Percentiles rank a stretch among this genome's conserved stretches.
Conservation (phyloP, 495 filamentous ascomycete genomes). For the Hypoxylon fuscum region DNA sequence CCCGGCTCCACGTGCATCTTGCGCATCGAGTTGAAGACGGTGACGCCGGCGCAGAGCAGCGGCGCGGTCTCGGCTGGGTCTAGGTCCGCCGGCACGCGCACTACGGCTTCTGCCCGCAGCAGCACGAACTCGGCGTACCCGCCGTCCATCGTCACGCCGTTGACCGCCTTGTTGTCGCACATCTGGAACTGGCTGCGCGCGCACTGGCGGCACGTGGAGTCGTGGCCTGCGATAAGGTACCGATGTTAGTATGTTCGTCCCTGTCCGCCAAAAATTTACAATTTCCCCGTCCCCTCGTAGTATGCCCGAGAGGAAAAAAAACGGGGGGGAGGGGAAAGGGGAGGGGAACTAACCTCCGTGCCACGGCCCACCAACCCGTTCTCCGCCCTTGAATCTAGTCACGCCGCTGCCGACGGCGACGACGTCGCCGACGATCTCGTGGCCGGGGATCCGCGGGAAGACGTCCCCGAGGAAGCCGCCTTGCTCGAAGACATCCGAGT, state of each 20-base stretch:
- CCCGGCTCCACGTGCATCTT: conserved; percentile 66
- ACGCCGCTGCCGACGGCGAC: conserved; percentile 57
- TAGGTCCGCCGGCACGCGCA: conserved; percentile 65
- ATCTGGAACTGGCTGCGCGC: conserved; percentile 62
- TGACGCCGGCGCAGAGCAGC: conserved; percentile 76
- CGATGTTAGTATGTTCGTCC: conserved; percentile 10
- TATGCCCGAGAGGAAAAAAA: no score
- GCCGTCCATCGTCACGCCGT: conserved; percentile 62
- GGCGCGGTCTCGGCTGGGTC: conserved; percentile 70
- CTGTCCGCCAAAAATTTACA: not conserved
- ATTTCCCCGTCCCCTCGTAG: no score
- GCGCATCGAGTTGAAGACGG: conserved; percentile 76
- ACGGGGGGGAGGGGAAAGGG: no score
- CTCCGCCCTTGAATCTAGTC: conserved; percentile 55
- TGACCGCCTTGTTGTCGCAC: conserved; percentile 60
- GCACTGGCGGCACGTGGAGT: conserved; percentile 59
- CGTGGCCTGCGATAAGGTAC: conserved; percentile 43
- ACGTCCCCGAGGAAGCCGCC: conserved; percentile 50
- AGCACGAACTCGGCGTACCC: conserved; percentile 72
- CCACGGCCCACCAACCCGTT: conserved; percentile 64
- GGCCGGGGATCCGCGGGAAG: conserved; percentile 63
- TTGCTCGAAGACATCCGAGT: conserved; percentile 53
- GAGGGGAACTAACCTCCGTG: conserved; percentile 58
- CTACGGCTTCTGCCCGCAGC: conserved; percentile 69
- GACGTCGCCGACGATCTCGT: conserved; percentile 64